Conservation (phyloP, 306 rosid species). For the Lathyrus aphaca region DNA sequence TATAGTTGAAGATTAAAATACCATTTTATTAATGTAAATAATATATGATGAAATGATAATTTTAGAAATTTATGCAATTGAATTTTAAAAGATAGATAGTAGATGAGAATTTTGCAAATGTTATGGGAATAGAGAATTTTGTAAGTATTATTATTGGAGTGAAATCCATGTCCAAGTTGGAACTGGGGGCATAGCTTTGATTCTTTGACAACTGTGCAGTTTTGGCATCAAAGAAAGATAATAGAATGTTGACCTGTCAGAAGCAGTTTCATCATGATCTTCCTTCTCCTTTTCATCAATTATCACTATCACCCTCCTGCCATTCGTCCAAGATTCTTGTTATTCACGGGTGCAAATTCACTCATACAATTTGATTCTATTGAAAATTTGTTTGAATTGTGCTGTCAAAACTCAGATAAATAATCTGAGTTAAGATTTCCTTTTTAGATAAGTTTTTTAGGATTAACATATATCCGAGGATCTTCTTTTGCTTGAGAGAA, state of each 20-base stretch:
- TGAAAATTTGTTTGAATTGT: neutral
- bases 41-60: no score
- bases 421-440: neutral
- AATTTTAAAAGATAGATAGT: no score
- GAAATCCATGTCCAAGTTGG: slow-evolving; percentile 31
- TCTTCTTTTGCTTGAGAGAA: slow-evolving; percentile 24
- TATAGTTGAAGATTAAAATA: no score
- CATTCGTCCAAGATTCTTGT: slow-evolving; percentile 28
- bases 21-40: no score
- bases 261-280: slow-evolving; percentile 27
- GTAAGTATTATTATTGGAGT: slow-evolving; percentile 36
- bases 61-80: no score
- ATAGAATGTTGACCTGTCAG: slow-evolving; percentile 43
- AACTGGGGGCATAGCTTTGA: slow-evolving; percentile 21
- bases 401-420: neutral
- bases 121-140: slow-evolving; percentile 25
- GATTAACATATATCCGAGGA: slow-evolving; percentile 21
- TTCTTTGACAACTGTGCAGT: slow-evolving; percentile 47
- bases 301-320: neutral
- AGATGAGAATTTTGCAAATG: slow-evolving; percentile 12
- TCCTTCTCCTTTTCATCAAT: slow-evolving; percentile 29
- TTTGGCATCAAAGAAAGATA: slow-evolving; percentile 43
- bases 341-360: slow-evolving; percentile 33
- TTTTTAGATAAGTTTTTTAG: slow-evolving; percentile 19
- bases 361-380: neutral